These are phyloP conservation scores for Ophiostoma triangulosporum DNA, from an alignment of 2,329 filamentous ascomycete genomes.

Conservation along the genomic window DNA sequence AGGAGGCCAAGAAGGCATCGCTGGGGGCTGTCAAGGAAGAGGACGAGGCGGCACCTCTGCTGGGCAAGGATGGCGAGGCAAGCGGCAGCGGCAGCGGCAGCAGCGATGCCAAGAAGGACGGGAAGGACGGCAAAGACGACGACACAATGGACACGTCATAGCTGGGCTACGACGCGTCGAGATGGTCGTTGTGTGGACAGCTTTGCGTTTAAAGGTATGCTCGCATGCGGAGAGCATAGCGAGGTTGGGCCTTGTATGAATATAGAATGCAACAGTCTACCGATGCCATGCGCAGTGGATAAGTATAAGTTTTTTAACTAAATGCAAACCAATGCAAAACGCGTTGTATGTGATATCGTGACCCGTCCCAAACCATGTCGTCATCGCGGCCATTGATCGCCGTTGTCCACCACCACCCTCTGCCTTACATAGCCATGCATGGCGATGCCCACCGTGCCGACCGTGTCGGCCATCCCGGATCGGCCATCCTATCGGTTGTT, in stretches of 20 bases:
- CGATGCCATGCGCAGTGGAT: no score
- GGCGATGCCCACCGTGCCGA: not conserved
- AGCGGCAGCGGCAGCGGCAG: conserved; percentile 34
- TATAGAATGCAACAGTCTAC: not conserved
- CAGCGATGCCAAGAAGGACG: conserved; percentile 34
- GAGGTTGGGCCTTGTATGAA: not conserved
- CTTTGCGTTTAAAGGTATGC: not conserved
- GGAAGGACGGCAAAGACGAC: conserved; percentile 37
- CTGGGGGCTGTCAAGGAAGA: conserved; percentile 76
- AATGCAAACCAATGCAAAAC: no score
- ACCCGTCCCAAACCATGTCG: not conserved
- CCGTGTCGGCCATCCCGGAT: not conserved
- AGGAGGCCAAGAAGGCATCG: conserved; percentile 32
- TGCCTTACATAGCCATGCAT: not conserved
- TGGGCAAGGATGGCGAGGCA: conserved; percentile 50
- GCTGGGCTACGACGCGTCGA: conserved; percentile 2
- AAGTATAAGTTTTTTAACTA: no score
- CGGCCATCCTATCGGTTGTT: conserved; percentile 36
- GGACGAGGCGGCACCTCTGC: conserved; percentile 50
- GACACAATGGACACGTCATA: conserved; percentile 87
- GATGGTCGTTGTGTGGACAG: not conserved
- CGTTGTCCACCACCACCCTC: not conserved
- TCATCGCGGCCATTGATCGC: not conserved
- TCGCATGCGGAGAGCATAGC: not conserved
- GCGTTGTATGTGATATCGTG: not conserved